Conservation (phyloP, 2,329 filamentous ascomycete species). For the Cylindrodendrum hubeiense region DNA sequence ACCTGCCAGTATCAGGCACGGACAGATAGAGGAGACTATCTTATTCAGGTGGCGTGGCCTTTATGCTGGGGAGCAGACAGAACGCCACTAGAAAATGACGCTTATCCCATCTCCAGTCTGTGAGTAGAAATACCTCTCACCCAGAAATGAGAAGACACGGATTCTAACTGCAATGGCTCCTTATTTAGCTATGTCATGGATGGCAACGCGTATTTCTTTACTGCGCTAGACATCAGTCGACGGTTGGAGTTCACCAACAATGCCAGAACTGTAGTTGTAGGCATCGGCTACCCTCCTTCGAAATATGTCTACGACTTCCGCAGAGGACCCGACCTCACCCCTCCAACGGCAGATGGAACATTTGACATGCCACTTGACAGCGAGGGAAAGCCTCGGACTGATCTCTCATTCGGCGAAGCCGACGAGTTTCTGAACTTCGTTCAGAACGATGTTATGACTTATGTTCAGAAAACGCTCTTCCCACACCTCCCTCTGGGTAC, state of each 20-base stretch:
- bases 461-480: slow-evolving; percentile 44
- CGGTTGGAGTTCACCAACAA: slow-evolving; percentile 42
- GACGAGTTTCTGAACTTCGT: slow-evolving; percentile 59
- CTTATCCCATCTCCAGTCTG: slow-evolving; percentile 41
- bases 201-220: slow-evolving; percentile 51
- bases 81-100: slow-evolving; percentile 23
- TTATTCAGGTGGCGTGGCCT: slow-evolving; percentile 32
- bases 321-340: slow-evolving; percentile 47
- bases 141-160: too few relatives aligned
- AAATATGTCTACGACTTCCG: slow-evolving; percentile 46
- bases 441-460: slow-evolving; percentile 52
- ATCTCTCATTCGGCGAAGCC: slow-evolving; percentile 54
- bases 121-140: slow-evolving; percentile 31
- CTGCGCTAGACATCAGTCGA: slow-evolving; percentile 47
- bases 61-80: slow-evolving; percentile 42
- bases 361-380: slow-evolving; percentile 42
- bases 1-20: slow-evolving; percentile 23
- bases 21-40: slow-evolving; percentile 19
- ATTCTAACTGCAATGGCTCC: background rate
- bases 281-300: slow-evolving; percentile 48
- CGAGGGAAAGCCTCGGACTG: slow-evolving; percentile 40
- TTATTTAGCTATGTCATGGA: slow-evolving; percentile 48
- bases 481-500: slow-evolving; percentile 47
- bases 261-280: slow-evolving; percentile 47
- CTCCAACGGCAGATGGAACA: slow-evolving; percentile 35